Evolutionary conservation across 2,329 filamentous ascomycete genomes (phyloP).

Genomic region (Blumeriella jaapii): DNA sequence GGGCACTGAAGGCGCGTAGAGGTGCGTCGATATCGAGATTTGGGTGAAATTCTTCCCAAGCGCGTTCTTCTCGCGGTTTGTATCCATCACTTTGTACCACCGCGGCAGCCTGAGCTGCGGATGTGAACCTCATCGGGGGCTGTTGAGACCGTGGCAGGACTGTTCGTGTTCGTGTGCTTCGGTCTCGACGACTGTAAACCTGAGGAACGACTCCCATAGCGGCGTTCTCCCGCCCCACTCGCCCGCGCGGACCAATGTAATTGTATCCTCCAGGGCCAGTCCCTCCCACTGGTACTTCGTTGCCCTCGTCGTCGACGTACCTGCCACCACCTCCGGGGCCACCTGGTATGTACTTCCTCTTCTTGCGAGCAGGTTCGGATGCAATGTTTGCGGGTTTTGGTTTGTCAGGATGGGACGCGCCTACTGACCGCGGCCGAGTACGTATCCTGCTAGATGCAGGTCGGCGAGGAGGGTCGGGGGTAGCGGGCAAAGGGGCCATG

Average conservation of each 20-base stretch:
- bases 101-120: constrained; percentile 66
- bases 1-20: constrained; percentile 67
- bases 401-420: constrained; percentile 18
- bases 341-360: constrained; percentile 69
- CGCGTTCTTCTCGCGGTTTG: constrained; percentile 90
- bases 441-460: constrained; percentile 20
- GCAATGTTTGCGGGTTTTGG: constrained; percentile 15
- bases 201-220: constrained; percentile 35
- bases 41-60: constrained; percentile 96
- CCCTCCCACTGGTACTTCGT: constrained; percentile 44
- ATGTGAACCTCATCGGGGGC: constrained; percentile 31
- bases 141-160: constrained; percentile 38
- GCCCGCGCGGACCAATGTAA: constrained; percentile 41
- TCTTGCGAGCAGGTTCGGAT: constrained; percentile 44
- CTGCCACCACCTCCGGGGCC: constrained; percentile 77
- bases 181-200: constrained; percentile 38
- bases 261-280: constrained; percentile 37
- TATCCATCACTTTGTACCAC: constrained; percentile 91
- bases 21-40: constrained; percentile 80
- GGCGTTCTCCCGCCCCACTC: constrained; percentile 38
- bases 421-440: constrained; percentile 20
- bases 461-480: constrained; percentile 18
- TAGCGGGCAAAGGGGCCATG: constrained; percentile 20
- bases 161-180: constrained; percentile 43
- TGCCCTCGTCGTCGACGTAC: constrained; percentile 63